Percentiles rank a stretch among this genome's conserved stretches.
phyloP scores from a whole-genome alignment of 306 rosid species.

The Cicer bijugum region DNA sequence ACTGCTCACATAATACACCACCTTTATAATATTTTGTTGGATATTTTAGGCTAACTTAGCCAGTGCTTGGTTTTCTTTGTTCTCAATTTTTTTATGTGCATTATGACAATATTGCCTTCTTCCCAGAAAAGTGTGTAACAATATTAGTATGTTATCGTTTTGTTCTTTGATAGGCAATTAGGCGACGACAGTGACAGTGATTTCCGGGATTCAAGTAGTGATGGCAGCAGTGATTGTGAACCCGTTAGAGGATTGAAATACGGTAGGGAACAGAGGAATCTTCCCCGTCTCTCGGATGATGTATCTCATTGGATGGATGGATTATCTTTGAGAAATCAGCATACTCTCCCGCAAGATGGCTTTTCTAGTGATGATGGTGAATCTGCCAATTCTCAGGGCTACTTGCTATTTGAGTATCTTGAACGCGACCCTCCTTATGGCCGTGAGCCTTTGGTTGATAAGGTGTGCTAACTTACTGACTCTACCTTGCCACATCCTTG shows the following conservation, averaged over 20 bases:
- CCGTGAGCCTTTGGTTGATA: constrained; percentile 92
- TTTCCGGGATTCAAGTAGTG: constrained; percentile 88
- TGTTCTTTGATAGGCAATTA: constrained; percentile 58
- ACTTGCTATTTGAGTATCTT: constrained; percentile 77
- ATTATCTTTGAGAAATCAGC: constrained; percentile 66
- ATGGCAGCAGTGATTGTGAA: constrained; percentile 82
- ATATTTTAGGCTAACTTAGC: constrained; percentile 10
- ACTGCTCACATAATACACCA: constrained; percentile 3
- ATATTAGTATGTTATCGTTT: constrained; percentile 29
- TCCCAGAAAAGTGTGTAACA: constrained; percentile 11
- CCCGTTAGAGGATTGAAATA: constrained; percentile 56
- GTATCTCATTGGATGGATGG: constrained; percentile 57
- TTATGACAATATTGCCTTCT: neutral
- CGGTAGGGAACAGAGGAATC: constrained; percentile 54
- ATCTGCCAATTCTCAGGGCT: constrained; percentile 60
- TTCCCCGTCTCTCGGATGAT: constrained; percentile 52
- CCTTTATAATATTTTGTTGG: neutral
- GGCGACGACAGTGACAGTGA: constrained; percentile 90
- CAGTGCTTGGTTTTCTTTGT: neutral
- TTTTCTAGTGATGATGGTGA: constrained; percentile 91
- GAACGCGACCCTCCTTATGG: constrained; percentile 77
- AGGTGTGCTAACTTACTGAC: constrained; percentile 53
- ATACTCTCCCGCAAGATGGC: constrained; percentile 60
- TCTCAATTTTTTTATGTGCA: neutral
- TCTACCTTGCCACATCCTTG: neutral